phyloP scores from a whole-genome alignment of 2,329 filamentous ascomycete genomes.

The Epichloe sibirici region DNA sequence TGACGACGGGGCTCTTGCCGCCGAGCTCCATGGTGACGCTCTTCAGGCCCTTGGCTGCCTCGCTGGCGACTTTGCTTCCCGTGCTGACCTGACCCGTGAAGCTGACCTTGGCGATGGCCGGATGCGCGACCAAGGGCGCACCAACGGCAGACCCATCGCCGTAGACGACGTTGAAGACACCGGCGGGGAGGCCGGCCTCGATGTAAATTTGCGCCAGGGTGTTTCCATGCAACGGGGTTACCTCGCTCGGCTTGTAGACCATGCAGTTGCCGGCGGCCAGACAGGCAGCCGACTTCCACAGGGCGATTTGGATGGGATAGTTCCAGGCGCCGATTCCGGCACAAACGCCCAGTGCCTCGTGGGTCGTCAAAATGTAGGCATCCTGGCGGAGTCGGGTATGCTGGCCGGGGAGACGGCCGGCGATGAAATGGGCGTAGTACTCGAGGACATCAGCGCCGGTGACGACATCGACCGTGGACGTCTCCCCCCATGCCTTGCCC shows the following conservation, averaged over 20 bases:
- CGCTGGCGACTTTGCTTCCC: slow-evolving; percentile 66
- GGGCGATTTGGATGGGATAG: slow-evolving; percentile 79
- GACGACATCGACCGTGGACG: slow-evolving; percentile 68
- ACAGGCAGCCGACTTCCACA: slow-evolving; percentile 82
- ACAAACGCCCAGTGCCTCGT: slow-evolving; percentile 72
- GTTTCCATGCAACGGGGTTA: slow-evolving; percentile 72
- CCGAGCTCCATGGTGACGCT: slow-evolving; percentile 88
- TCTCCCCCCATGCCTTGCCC: slow-evolving; percentile 81
- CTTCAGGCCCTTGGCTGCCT: slow-evolving; percentile 70
- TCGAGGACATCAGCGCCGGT: slow-evolving; percentile 79
- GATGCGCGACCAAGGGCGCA: slow-evolving; percentile 60
- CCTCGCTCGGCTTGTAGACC: slow-evolving; percentile 84
- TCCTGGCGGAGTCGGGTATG: slow-evolving; percentile 61
- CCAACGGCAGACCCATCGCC: slow-evolving; percentile 63
- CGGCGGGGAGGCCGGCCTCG: slow-evolving; percentile 66
- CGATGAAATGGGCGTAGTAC: slow-evolving; percentile 73
- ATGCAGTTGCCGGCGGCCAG: slow-evolving; percentile 80
- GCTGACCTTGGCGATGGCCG: slow-evolving; percentile 68
- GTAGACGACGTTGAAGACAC: slow-evolving; percentile 81
- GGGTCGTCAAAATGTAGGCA: slow-evolving; percentile 73
- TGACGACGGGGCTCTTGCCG: slow-evolving; percentile 70
- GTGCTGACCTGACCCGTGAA: slow-evolving; percentile 84
- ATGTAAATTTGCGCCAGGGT: slow-evolving; percentile 63
- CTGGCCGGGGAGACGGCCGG: slow-evolving; percentile 70
- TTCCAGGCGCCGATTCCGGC: slow-evolving; percentile 87